Evolutionary conservation across 2,329 filamentous ascomycete genomes (phyloP), one percentile per base, ranked within the genome.

Genomic region (Tolypocladium pustulatum): DNA sequence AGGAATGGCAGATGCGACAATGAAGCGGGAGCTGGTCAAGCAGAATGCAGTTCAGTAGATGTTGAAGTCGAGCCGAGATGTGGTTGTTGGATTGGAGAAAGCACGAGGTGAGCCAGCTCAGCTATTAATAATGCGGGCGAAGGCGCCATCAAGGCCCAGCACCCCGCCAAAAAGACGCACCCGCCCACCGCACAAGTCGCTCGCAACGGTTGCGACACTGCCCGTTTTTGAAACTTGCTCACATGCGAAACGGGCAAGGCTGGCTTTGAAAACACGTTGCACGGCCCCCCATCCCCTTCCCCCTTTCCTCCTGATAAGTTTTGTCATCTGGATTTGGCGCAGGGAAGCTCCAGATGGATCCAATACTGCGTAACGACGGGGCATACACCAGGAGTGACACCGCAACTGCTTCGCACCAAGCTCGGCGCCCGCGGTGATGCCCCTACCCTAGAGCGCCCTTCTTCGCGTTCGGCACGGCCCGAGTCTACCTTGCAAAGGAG

Each of bases 151-250:
- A 32, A 2, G 27, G 46, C 27, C 49, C n/a, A 34, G 38, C n/a
- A 17, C 57, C 38, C 58, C 54, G 55, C 54, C 43, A 59, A 59
- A 59, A 59, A 51, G 54, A 51, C 58, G 58, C 58, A 57, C 32
- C 34, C 58, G 54, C 32, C 34, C 34, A 17, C 37, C 8, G 36
- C 32, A 55, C 34, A 56, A 30, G 53, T 13, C 36, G 54, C 22
- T 13, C 22, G 49, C 49, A 52, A 52, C 49, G 27, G 17, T 30
- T 10, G 27, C 57, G 17, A 32, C 46, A 51, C n/a, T 51, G 46
- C 17, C 46, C 25, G 10, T 30, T 27, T n/a, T 51, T 49, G 46
- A 51, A 51, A 41, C 38, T 9, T 41, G 38, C 38, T 41, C 38
- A 51, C 30, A 12, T 52, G 49, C 34, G 49, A 52, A 52, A 52